These are phyloP conservation scores for Rhodotorula sp. DNA, from an alignment of 1,284 basidiomycete genomes.

Conservation along the genomic window DNA sequence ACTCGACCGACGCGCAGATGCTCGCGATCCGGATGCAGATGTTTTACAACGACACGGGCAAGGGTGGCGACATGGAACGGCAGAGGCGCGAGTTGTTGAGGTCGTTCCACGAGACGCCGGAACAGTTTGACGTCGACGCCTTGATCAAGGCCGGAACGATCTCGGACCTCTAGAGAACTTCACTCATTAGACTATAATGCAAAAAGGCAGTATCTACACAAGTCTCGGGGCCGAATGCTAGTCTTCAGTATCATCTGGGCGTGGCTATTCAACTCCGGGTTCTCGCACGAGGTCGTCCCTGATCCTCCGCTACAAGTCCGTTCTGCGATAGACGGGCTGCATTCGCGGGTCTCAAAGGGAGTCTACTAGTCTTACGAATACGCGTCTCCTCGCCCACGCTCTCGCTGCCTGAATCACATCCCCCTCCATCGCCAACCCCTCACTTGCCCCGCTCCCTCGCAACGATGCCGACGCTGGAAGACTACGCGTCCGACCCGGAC, in stretches of 20 bases:
- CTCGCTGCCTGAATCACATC: not conserved
- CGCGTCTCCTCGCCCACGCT: not conserved
- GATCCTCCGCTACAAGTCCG: too few species aligned
- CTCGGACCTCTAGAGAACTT: not conserved
- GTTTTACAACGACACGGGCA: constrained; percentile 62
- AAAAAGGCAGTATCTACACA: too few species aligned
- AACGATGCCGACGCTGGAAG: constrained; percentile 23
- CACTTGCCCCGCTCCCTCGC: not conserved
- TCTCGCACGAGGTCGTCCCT: too few species aligned
- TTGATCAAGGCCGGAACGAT: constrained; percentile 48
- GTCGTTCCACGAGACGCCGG: constrained; percentile 69
- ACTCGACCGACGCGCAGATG: constrained; percentile 75
- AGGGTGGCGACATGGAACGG: constrained; percentile 31
- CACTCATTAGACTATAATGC: not conserved
- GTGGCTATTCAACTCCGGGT: too few species aligned
- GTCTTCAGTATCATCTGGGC: too few species aligned
- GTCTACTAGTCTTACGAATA: too few species aligned
- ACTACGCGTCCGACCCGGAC: constrained; percentile 29
- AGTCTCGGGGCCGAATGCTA: too few species aligned
- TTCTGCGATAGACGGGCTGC: too few species aligned
- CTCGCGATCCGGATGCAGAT: constrained; percentile 73
- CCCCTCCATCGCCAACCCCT: not conserved
- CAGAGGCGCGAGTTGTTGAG: constrained; percentile 58
- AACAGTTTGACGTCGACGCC: constrained; percentile 70
- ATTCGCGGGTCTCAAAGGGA: too few species aligned